Evolutionary conservation across 768 basidiomycete genomes (phyloP).

Genomic region (Macrolepiota dolichaula): DNA sequence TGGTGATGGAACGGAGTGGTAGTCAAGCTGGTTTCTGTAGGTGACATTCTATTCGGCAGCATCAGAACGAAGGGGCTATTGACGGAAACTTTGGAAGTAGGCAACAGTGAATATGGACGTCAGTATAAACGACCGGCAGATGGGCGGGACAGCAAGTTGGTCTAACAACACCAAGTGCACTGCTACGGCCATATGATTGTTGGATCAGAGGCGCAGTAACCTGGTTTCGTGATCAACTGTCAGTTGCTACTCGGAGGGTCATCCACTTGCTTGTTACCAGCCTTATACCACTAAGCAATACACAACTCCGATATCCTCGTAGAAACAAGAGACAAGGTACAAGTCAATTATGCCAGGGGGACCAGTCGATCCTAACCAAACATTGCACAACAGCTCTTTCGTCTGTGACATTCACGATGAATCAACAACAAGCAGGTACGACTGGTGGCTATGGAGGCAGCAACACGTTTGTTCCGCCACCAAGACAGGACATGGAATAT

Average conservation of each 20-base stretch:
- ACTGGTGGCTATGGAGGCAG: conserved; percentile 16
- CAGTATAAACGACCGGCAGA: background rate
- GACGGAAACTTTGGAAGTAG: conserved; percentile 2
- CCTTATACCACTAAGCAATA: background rate
- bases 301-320: background rate
- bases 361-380: conserved; percentile 4
- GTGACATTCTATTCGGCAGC: conserved; percentile 3
- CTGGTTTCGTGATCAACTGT: conserved; percentile 20
- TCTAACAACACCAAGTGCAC: background rate
- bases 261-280: conserved; percentile 10
- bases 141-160: background rate
- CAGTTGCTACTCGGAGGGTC: conserved; percentile 11
- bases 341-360: background rate
- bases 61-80: conserved; percentile 5
- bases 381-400: conserved; percentile 7
- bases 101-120: conserved; percentile 1
- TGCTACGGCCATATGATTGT: background rate
- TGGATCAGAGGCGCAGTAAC: conserved; percentile 7
- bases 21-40: background rate
- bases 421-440: conserved; percentile 22
- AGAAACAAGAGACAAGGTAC: conserved; percentile 1
- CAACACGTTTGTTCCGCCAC: conserved; percentile 32
- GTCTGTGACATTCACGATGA: conserved; percentile 21
- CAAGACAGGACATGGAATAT: conserved; percentile 74
- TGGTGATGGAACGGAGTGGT: background rate